Percentiles rank a stretch among this genome's conserved stretches.
Evolutionary conservation across 2,329 filamentous ascomycete species (phyloP).

Genomic region (Botrytis paeoniae): DNA sequence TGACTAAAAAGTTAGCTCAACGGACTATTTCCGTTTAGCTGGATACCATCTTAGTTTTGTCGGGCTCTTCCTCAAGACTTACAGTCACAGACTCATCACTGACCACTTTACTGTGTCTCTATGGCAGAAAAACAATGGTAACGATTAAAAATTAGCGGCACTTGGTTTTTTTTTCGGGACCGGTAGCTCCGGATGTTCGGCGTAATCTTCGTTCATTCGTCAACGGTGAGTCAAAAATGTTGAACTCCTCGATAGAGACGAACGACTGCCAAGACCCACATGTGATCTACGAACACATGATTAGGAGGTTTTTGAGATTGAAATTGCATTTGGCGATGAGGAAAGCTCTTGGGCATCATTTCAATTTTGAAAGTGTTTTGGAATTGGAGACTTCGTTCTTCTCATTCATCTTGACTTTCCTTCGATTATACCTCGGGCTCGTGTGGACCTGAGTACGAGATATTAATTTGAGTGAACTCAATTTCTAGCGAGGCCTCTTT

Average conservation of each 20-base stretch:
- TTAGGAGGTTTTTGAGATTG: not conserved
- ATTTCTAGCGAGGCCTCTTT: not conserved
- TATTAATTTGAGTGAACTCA: not conserved
- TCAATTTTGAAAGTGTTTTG: not conserved
- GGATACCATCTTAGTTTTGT: not conserved
- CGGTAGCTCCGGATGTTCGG: not conserved
- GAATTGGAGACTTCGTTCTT: not conserved
- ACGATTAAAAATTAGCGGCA: not conserved
- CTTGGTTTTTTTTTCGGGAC: not conserved
- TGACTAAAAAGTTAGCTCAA: not conserved
- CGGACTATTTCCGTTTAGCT: not conserved
- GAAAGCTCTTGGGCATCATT: not conserved
- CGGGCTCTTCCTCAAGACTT: not conserved
- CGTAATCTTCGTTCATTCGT: not conserved
- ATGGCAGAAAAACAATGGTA: not conserved
- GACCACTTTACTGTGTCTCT: not conserved
- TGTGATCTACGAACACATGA: conserved; percentile 1
- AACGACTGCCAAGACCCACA: not conserved
- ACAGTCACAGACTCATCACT: not conserved
- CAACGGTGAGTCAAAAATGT: not conserved
- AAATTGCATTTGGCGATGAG: not conserved
- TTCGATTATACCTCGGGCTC: not conserved
- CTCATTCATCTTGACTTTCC: not conserved
- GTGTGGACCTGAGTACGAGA: not conserved
- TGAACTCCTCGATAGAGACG: not conserved